These are phyloP conservation scores for Entomortierella lignicola DNA, from an alignment of 192 early-diverging fungal genomes.

Conservation along the genomic window DNA sequence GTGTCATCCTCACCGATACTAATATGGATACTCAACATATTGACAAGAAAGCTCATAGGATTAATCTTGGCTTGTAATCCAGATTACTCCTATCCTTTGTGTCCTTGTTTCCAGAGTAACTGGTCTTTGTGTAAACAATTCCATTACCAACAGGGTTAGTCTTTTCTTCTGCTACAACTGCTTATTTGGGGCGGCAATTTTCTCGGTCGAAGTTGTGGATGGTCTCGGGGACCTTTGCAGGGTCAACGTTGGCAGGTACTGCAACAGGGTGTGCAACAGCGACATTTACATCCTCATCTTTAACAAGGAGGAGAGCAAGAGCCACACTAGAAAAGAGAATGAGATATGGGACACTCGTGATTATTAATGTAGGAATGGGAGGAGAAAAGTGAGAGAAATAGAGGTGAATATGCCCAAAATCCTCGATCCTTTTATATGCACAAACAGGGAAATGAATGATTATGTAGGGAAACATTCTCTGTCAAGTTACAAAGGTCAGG, in stretches of 20 bases:
- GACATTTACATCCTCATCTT: no score
- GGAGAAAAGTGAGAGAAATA: no score
- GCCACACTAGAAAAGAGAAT: no score
- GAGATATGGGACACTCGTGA: no score
- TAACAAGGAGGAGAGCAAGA: no score
- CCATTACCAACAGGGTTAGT: constrained; percentile 25
- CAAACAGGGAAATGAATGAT: no score
- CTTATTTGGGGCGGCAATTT: neutral
- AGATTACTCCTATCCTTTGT: neutral
- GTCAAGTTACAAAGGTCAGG: no score
- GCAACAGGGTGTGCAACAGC: neutral
- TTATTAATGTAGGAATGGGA: no score
- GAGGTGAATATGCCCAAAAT: no score
- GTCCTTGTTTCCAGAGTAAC: neutral
- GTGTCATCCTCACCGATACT: neutral
- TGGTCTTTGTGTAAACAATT: constrained; percentile 22
- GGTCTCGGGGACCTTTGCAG: no score
- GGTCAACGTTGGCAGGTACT: neutral
- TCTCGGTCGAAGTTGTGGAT: neutral
- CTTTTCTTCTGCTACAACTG: neutral
- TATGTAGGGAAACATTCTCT: no score
- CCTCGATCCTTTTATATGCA: no score
- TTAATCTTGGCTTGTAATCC: neutral
- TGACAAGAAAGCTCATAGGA: neutral
- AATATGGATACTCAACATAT: neutral